Evolutionary conservation across 371 early-diverging fungal species (phyloP).

Genomic region (Rhizopus stolonifer): DNA sequence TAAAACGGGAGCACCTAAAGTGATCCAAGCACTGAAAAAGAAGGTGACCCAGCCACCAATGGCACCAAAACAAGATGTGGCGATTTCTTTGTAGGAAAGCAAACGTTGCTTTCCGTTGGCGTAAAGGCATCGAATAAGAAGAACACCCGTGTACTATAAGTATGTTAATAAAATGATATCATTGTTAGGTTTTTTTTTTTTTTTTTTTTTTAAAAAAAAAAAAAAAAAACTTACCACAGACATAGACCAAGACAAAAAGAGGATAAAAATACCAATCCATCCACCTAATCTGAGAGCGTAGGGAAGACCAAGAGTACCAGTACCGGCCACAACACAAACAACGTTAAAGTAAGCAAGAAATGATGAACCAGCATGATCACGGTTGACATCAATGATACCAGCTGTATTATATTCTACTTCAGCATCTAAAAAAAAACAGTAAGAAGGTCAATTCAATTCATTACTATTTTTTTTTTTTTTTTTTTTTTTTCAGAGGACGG

Average conservation of each 20-base stretch:
- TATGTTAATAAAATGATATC: conserved; percentile 45
- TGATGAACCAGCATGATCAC: conserved; percentile 24
- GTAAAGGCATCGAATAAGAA: conserved; percentile 38
- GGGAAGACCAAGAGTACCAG: conserved; percentile 77
- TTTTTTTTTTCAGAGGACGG: not conserved
- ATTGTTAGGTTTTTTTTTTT: no score
- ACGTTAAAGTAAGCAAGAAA: conserved; percentile 55
- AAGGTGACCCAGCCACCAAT: conserved; percentile 43
- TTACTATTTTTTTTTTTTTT: not conserved
- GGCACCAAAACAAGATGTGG: conserved; percentile 33
- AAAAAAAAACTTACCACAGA: conserved; percentile 36
- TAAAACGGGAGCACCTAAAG: conserved; percentile 53
- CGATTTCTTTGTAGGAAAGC: conserved; percentile 38
- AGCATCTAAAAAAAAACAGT: not conserved
- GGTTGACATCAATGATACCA: conserved; percentile 20
- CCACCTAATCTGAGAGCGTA: conserved; percentile 66
- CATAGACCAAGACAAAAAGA: conserved; percentile 74
- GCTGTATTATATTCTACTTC: conserved; percentile 18
- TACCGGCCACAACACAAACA: conserved; percentile 79
- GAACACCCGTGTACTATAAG: conserved; percentile 26
- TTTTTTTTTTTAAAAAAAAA: not conserved
- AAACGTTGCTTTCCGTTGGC: conserved; percentile 33
- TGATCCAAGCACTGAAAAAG: conserved; percentile 61
- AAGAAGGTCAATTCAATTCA: not conserved
- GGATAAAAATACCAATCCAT: conserved; percentile 71